Evolutionary conservation across 257 asterid species (phyloP), one percentile per base, ranked within the genome.

Genomic region (Solanum pimpinellifolium): DNA sequence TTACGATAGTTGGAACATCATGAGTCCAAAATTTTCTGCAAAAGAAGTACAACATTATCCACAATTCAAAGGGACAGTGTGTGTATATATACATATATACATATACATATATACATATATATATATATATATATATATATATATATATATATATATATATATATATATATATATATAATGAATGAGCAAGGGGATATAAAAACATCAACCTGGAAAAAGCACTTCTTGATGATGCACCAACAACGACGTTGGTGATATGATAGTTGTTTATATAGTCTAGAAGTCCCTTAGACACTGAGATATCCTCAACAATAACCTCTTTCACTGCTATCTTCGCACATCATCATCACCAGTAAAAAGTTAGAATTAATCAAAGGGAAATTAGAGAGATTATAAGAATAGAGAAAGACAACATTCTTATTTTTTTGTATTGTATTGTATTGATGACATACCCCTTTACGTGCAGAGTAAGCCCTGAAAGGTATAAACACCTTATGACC

Each of bases 1-100:
- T 94, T 78, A 95, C 87, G 84, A 91, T 39, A 49, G 98, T 92
- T 82, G 98, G 93, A 86, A 94, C 91, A 86, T 93, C 98, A 25
- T 86, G 86, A 59, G 88, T 86, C 96, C 94, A 93, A 85, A 94
- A 92, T 88, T 92, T 93, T 92, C 93, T 91, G 86, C 83, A 89
- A 42, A 77, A 46, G 9, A 29, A 27, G 25, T 18, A 18, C 13
- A 77, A 25, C n/a, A 44, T 77, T 25, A 15, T 78, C 25, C 62
- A 84, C 37, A 39, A 84, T 42, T 56, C 62, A 56, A 56, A 56
- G 62, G 62, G 62, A 56, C n/a, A 56, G 20, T 56, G 18, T 35
- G 6, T 35, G 27, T 25, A 25, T 25, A 25, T 25, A 25, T 25
- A 25, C 27, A 25, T 25, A 25, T 25, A 25, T 25, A 25, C 27